These are phyloP conservation scores for Ophiosphaerella narmari DNA, from an alignment of 2,329 filamentous ascomycete genomes.

Conservation along the genomic window DNA sequence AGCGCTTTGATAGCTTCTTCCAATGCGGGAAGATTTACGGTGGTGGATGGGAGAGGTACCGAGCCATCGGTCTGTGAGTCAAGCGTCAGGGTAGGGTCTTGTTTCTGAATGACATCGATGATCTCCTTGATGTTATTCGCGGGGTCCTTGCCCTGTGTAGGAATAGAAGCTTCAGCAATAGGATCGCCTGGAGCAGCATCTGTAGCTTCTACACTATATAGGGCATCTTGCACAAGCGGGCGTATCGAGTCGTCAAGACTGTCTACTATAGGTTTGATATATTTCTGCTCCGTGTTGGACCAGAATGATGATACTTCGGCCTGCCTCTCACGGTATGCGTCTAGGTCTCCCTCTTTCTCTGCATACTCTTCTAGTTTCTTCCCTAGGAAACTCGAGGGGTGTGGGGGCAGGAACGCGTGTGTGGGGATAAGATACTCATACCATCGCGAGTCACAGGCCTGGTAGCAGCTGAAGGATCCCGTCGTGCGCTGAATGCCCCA, in stretches of 20 bases:
- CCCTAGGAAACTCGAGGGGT: constrained; percentile 83
- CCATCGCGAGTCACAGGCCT: constrained; percentile 90
- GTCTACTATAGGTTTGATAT: constrained; percentile 71
- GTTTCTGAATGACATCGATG: constrained; percentile 31
- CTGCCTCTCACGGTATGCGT: constrained; percentile 70
- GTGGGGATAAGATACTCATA: constrained; percentile 98
- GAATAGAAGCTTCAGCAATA: constrained; percentile 38
- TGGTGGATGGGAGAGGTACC: constrained; percentile 27
- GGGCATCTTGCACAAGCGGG: constrained; percentile 64
- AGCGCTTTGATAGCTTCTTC: constrained; percentile 58
- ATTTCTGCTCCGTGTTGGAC: constrained; percentile 77
- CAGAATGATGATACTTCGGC: constrained; percentile 82
- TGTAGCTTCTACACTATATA: constrained; percentile 53
- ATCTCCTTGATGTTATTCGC: constrained; percentile 27
- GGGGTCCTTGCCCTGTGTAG: constrained; percentile 1
- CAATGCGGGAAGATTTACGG: constrained; percentile 40
- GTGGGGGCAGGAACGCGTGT: constrained; percentile 88
- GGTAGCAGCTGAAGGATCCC: constrained; percentile 92
- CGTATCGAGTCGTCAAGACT: constrained; percentile 66
- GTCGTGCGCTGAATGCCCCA: constrained; percentile 93
- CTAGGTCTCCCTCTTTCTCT: constrained; percentile 72
- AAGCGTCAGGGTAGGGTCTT: constrained; percentile 29
- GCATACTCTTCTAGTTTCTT: constrained; percentile 80
- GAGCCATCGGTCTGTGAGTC: constrained; percentile 37
- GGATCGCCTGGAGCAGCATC: constrained; percentile 36